A percentile compares a stretch with the other conserved stretches of the same genome.
Conservation (phyloP, 345 rosid species). For the Iberis pinnata region DNA sequence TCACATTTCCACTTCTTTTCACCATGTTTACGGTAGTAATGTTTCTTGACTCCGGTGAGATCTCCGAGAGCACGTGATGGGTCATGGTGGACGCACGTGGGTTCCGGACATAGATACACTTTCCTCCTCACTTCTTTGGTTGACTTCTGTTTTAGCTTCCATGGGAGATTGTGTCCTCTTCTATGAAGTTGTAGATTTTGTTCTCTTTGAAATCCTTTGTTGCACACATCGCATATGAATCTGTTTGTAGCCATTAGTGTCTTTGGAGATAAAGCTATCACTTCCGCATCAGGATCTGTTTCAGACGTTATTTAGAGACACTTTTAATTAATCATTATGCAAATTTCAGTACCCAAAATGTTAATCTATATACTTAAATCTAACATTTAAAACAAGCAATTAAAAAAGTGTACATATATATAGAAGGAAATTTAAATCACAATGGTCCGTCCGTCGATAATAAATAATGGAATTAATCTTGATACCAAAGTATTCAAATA, state of each 20-base stretch:
- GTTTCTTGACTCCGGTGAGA: conserved; percentile 78
- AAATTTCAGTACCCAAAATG: background rate
- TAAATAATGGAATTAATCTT: conserved; percentile 1
- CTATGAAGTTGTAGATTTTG: conserved; percentile 83
- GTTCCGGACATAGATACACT: conserved; percentile 79
- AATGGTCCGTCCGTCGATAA: background rate
- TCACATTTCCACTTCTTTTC: conserved; percentile 92
- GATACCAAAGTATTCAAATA: background rate
- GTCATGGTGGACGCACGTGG: conserved; percentile 82
- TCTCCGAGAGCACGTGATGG: conserved; percentile 80
- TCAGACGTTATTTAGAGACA: background rate
- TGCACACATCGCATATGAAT: conserved; percentile 81
- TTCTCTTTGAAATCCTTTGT: conserved; percentile 84
- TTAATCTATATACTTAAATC: conserved; percentile 8
- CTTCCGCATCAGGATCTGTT: conserved; percentile 85
- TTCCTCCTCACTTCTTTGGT: conserved; percentile 75
- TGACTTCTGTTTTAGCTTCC: conserved; percentile 76
- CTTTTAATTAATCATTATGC: background rate
- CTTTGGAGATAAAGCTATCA: conserved; percentile 83
- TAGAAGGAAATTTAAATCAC: background rate
- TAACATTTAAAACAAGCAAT: background rate
- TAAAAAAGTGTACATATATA: background rate
- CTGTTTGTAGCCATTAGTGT: conserved; percentile 85
- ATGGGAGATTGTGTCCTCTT: conserved; percentile 83
- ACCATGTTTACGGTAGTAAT: conserved; percentile 72